Base-by-base conservation (phyloP, 2,329 filamentous ascomycete species). In the Colletotrichum sp. region DNA sequence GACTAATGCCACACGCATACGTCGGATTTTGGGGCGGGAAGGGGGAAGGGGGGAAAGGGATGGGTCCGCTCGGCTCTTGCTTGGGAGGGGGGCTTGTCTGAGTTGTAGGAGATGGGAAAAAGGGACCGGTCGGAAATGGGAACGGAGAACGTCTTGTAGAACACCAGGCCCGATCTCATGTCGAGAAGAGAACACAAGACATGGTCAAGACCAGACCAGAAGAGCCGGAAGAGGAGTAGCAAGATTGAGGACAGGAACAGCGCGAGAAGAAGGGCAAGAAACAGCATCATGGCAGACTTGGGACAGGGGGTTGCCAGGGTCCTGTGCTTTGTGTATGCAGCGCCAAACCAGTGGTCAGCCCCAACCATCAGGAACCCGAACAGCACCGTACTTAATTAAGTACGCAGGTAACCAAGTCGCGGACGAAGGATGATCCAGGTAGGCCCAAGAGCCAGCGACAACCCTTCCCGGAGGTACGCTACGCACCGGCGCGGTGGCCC, bases 401-500 rank as follows among this genome's bases (percentile, higher is more conserved):
- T 52, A 52, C 10, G 43, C n/a, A 21, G 26, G 32, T 28, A 59
- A 28, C 15, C 60, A 73, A 68, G 34, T 75, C n/a, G 59, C 30
- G 70, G 43, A 71, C 57, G 59, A 73, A 69, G 74, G 72, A 67
- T 75, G 74, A 75, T 75, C 71, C 71, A 76, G 61, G 66, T 59
- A 76, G 67, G 66, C n/a, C 71, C 74, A 67, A 73, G 70, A 59
- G 65, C 70, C 59, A 73, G 64, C 64, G 59, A 21, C 63, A 72
- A 67, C 59, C 65, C 32, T 72, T 60, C 55, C 34, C 43, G 43
- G 43, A 52, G 43, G 52, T 48, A 39, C 30, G 34, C 43, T 52
- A 65, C 48, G 39, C 69, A 55, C 65, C 59, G 43, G 64, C 55
- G 57, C 43, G 67, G 72, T 67, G 43, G 24, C 64, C 69, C 73